phyloP scores from a whole-genome alignment of 2,329 filamentous ascomycete species.

The Pseudonectria buxi region DNA sequence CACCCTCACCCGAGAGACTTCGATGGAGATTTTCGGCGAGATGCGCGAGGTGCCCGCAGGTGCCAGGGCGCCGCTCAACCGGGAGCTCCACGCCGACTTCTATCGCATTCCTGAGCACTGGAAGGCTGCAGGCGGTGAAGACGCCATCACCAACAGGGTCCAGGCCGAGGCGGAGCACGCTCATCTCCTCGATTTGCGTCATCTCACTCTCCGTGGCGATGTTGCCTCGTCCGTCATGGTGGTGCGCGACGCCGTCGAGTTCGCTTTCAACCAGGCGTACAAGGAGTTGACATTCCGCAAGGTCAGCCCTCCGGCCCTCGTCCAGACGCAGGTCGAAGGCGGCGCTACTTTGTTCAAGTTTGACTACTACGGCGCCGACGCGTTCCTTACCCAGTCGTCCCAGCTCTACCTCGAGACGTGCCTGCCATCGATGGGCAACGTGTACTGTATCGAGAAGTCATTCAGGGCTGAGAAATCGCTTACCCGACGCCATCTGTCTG shows the following conservation, averaged over 20 bases:
- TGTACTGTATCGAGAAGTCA: constrained; percentile 97
- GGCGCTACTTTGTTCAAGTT: constrained; percentile 87
- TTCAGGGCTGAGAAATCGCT: constrained; percentile 97
- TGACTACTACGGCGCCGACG: constrained; percentile 80
- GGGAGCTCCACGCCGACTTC: constrained; percentile 87
- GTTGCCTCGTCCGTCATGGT: constrained; percentile 79
- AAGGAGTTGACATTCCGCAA: constrained; percentile 71
- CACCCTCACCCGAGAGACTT: constrained; percentile 80
- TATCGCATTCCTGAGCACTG: constrained; percentile 63
- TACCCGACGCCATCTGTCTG: constrained; percentile 86
- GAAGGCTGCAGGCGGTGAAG: constrained; percentile 75
- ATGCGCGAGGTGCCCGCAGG: constrained; percentile 74
- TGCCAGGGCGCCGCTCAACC: constrained; percentile 71
- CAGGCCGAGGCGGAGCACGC: constrained; percentile 50
- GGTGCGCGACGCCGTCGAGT: constrained; percentile 73
- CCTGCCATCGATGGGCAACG: constrained; percentile 82
- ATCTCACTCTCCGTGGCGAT: constrained; percentile 80
- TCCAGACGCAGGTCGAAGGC: constrained; percentile 92
- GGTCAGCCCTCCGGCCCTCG: constrained; percentile 82
- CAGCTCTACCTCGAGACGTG: constrained; percentile 97
- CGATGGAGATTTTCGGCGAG: constrained; percentile 76
- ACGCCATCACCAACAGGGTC: constrained; percentile 79
- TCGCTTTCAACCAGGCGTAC: constrained; percentile 73
- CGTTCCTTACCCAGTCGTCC: constrained; percentile 93
- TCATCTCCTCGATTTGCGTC: constrained; percentile 68